Evolutionary conservation across 1,284 basidiomycete species (phyloP), one percentile per base, ranked within the genome.

Genomic region (Malassezia japonica): DNA sequence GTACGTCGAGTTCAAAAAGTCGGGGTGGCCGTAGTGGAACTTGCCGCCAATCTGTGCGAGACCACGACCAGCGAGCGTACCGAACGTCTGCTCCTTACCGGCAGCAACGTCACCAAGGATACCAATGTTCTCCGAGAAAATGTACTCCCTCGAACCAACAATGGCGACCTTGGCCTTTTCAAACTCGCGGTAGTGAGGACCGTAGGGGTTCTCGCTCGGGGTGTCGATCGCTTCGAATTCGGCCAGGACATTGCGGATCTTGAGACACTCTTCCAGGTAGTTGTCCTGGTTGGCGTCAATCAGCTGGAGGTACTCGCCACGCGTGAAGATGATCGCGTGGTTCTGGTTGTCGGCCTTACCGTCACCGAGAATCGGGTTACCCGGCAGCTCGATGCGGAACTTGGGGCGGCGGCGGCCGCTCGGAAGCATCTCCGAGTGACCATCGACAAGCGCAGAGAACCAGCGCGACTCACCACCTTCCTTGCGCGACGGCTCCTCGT

Each of bases 321-420:
- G 88, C 77, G 98, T 92, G 79, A 96, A 98, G 75, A 98, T 84
- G 75, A 98, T 92, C 35, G 92, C 90, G 69, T 98, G 92, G 75
- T 98, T 98, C 81, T 98, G 94, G 76, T 98, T 98, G 79, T 98
- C 92, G 48, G 90, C 94, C 77, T 98, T 98, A 61, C 92, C 94
- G 74, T 98, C 94, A 60, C 94, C 94, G 46, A 98, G 81, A 77
- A 98, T 98, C 1, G 92, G 92, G 78, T 98, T 98, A 44, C 92
- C 92, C 29, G 94, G 92, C 18, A 98, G 80, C 77, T 99, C 92
- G 74, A 99, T 86, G 57, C 91, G 83, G 82, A 98, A 98, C 79
- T 98, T 99, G 61, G 92, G 92, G 34, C 86, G 79, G 51, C 92
- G 81, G 56, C 84, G 82, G 37, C 90, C 90, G 67, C 87, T 85